These are phyloP conservation scores for Diaporthe vexans DNA, from an alignment of 2,329 filamentous ascomycete genomes.

Conservation along the genomic window DNA sequence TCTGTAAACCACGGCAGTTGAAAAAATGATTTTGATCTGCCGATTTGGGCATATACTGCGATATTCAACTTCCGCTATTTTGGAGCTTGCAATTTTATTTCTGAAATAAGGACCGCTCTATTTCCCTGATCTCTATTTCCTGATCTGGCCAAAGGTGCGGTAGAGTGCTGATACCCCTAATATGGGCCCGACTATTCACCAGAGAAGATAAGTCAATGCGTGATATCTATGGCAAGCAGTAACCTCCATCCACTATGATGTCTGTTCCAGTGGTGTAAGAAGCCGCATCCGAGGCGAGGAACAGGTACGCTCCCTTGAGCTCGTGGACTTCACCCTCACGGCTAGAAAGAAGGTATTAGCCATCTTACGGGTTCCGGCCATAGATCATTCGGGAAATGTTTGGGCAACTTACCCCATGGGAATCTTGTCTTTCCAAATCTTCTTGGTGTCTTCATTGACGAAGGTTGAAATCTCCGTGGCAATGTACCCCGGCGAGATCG, in stretches of 20 bases:
- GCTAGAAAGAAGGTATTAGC: slow-evolving; percentile 1
- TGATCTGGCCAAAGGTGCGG: background rate
- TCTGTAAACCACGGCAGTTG: background rate
- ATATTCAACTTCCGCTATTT: background rate
- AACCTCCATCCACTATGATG: slow-evolving; percentile 83
- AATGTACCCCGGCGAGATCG: slow-evolving; percentile 82
- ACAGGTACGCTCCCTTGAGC: slow-evolving; percentile 86
- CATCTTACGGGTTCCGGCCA: slow-evolving; percentile 49
- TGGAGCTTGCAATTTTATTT: background rate
- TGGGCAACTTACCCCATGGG: slow-evolving; percentile 74
- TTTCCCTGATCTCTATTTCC: background rate
- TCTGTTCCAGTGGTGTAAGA: slow-evolving; percentile 85
- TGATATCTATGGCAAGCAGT: slow-evolving; percentile 63
- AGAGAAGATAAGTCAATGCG: background rate
- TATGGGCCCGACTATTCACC: background rate
- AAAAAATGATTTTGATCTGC: background rate
- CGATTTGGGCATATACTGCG: background rate
- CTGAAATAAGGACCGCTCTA: background rate
- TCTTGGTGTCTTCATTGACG: slow-evolving; percentile 75
- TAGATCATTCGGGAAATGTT: background rate
- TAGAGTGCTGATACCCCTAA: background rate
- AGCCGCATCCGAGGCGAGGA: slow-evolving; percentile 85
- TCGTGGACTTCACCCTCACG: slow-evolving; percentile 81
- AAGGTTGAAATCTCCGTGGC: slow-evolving; percentile 80
- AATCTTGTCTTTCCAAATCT: slow-evolving; percentile 82